A percentile compares a stretch with the other conserved stretches of the same genome.
phyloP scores from a whole-genome alignment of 352 stramenopile genomes.

The Phytophthora constricta region DNA sequence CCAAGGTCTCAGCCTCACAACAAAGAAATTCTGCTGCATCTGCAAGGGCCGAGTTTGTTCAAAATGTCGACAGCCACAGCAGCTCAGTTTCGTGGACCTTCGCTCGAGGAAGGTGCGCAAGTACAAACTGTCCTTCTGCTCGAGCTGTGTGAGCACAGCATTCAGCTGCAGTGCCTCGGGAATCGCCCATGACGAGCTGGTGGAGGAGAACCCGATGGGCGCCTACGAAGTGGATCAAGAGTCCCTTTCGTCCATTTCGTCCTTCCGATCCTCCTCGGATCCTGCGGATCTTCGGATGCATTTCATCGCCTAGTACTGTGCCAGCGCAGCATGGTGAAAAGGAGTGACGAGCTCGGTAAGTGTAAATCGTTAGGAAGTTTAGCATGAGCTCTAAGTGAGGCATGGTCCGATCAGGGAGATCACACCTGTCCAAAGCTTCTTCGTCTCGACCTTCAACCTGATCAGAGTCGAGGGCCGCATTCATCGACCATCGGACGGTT shows the following conservation, averaged over 20 bases:
- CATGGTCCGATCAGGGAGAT: not conserved
- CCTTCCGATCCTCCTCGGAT: constrained; percentile 32
- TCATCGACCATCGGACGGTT: no score
- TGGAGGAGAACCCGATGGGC: constrained; percentile 31
- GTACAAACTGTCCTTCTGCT: constrained; percentile 40
- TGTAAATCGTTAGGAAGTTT: not conserved
- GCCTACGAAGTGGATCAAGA: constrained; percentile 41
- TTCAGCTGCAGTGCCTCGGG: constrained; percentile 20
- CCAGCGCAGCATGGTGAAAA: no score
- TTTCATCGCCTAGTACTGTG: constrained; percentile 34
- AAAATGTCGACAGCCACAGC: constrained; percentile 34
- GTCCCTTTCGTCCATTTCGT: constrained; percentile 39
- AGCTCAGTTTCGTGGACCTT: constrained; percentile 34
- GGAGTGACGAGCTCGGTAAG: no score
- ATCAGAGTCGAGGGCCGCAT: no score
- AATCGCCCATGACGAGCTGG: constrained; percentile 32
- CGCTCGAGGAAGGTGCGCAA: constrained; percentile 25
- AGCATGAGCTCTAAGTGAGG: not conserved
- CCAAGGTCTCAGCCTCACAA: constrained; percentile 14
- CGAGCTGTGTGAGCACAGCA: constrained; percentile 24
- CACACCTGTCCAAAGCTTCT: not conserved
- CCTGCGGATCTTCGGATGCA: constrained; percentile 25
- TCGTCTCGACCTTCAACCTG: not conserved
- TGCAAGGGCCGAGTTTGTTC: constrained; percentile 39
- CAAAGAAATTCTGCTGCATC: constrained; percentile 38